Base-by-base conservation (phyloP, 345 rosid genomes). In the Pistacia vera region DNA sequence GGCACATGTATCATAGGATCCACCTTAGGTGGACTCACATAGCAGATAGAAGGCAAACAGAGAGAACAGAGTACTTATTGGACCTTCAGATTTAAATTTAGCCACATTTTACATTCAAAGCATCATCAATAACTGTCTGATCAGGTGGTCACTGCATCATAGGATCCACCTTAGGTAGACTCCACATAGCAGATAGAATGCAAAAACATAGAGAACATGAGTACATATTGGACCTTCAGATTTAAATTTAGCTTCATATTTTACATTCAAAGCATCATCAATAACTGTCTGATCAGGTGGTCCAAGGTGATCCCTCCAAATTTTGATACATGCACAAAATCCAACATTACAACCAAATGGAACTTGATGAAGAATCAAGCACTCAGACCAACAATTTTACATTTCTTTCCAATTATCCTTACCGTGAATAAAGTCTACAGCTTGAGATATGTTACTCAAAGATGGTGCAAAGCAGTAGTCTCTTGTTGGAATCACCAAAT, bases 391-490 rank as follows among this genome's bases (percentile, higher is more conserved):
- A 57, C 0, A 63, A 63, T 28, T 49, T 49, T 20, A 16, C 60
- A 55, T 11, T 52, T 20, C 25, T 20, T 64, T 2, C 69, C 30
- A 28, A 57, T 61, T 49, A 65, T 68, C 33, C 91, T 84, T 81
- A 95, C 99, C 70, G 67, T 85, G 92, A 70, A 97, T 91, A 66
- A 97, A 97, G 44, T 88, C 94, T 60, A 94, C 95, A 61, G 99
- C 99, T 80, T 78, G 94, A 82, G 89, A 88, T 77, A 92, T 90
- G 59, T 92, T 91, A 79, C 77, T 81, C 83, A 94, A 76, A 28
- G 95, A 89, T 35, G 99, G 99, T 66, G 98, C 99, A 89, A 94
- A 96, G 80, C 90, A 96, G 83, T 96, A 96, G 80, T 96, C 99
- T 80, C 97, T 89, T 18, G 99, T 96, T 71, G 99, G 97, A 74